Evolutionary conservation across 2,329 filamentous ascomycete genomes (phyloP).

Genomic region (Annulohypoxylon truncatum): DNA sequence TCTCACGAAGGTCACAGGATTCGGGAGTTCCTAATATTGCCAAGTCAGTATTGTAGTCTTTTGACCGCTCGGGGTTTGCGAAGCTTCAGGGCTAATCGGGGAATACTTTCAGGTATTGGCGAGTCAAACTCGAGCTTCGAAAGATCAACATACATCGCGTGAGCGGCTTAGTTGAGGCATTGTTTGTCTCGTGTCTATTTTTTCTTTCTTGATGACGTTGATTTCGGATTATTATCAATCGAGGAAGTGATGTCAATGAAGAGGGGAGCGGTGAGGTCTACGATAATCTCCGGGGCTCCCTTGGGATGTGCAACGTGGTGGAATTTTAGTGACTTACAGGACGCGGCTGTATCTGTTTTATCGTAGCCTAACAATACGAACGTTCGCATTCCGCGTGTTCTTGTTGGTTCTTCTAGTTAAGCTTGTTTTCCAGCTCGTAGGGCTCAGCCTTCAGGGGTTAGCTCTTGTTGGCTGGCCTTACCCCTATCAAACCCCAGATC

Average conservation of each 20-base stretch:
- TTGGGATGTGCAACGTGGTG: slow-evolving; percentile 10
- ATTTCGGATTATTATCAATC: slow-evolving; percentile 1
- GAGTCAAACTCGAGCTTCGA: slow-evolving; percentile 2
- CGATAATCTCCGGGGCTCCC: slow-evolving; percentile 8
- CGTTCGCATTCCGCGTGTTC: background rate
- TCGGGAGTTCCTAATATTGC: slow-evolving; percentile 1
- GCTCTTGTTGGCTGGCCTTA: slow-evolving; percentile 5
- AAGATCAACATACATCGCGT: slow-evolving; percentile 1
- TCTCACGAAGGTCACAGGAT: slow-evolving; percentile 6
- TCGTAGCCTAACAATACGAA: slow-evolving; percentile 14
- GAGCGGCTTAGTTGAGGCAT: slow-evolving; percentile 20
- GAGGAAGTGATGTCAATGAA: background rate
- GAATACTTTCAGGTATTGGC: slow-evolving; percentile 15
- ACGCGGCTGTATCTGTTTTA: slow-evolving; percentile 4
- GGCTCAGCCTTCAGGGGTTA: slow-evolving; percentile 13
- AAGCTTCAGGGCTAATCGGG: slow-evolving; percentile 20
- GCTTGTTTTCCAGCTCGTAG: background rate
- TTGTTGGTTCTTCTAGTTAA: slow-evolving; percentile 18
- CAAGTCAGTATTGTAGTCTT: slow-evolving; percentile 2
- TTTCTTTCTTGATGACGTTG: background rate
- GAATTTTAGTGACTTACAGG: slow-evolving; percentile 5
- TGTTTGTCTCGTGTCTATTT: background rate
- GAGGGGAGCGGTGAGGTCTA: slow-evolving; percentile 32
- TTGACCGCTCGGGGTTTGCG: slow-evolving; percentile 10
- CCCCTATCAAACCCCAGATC: slow-evolving; percentile 16